Evolutionary conservation across 2,329 filamentous ascomycete genomes (phyloP).

Genomic region (Allantophomopsis lycopodina): DNA sequence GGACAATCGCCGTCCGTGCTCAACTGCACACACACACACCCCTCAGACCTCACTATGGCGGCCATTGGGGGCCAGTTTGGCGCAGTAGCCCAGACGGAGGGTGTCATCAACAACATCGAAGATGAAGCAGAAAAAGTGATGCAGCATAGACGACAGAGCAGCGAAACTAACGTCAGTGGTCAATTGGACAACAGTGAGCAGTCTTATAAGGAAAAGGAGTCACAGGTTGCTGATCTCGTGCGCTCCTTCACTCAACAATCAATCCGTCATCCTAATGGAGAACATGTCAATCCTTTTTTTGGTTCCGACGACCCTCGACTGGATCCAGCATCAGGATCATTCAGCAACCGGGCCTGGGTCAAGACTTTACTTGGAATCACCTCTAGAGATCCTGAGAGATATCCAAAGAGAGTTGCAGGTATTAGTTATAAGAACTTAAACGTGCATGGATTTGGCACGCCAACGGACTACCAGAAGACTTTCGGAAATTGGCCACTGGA

Average conservation of each 20-base stretch:
- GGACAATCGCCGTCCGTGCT: too few relatives aligned
- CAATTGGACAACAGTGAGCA: too few relatives aligned
- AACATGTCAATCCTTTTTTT: slow-evolving; percentile 33
- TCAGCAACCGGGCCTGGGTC: slow-evolving; percentile 43
- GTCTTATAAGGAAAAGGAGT: slow-evolving; percentile 2
- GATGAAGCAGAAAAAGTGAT: too few relatives aligned
- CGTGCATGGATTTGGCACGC: slow-evolving; percentile 53
- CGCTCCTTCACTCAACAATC: slow-evolving; percentile 12
- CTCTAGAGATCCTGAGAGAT: slow-evolving; percentile 35
- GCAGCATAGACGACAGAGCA: too few relatives aligned
- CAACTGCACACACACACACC: too few relatives aligned
- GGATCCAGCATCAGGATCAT: slow-evolving; percentile 37
- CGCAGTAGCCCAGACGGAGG: too few relatives aligned
- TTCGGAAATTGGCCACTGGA: slow-evolving; percentile 48
- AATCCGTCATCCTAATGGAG: slow-evolving; percentile 8
- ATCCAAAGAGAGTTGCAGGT: slow-evolving; percentile 43
- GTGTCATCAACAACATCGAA: too few relatives aligned
- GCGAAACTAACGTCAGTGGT: too few relatives aligned
- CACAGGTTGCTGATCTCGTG: slow-evolving; percentile 11
- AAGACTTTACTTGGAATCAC: slow-evolving; percentile 35
- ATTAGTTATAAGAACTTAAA: slow-evolving; percentile 55
- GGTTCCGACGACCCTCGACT: slow-evolving; percentile 32
- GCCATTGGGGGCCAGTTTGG: too few relatives aligned
- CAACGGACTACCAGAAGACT: slow-evolving; percentile 58
- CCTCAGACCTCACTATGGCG: too few relatives aligned